Conservation (phyloP, 768 basidiomycete genomes). For the Symmetrospora coprosmae region DNA sequence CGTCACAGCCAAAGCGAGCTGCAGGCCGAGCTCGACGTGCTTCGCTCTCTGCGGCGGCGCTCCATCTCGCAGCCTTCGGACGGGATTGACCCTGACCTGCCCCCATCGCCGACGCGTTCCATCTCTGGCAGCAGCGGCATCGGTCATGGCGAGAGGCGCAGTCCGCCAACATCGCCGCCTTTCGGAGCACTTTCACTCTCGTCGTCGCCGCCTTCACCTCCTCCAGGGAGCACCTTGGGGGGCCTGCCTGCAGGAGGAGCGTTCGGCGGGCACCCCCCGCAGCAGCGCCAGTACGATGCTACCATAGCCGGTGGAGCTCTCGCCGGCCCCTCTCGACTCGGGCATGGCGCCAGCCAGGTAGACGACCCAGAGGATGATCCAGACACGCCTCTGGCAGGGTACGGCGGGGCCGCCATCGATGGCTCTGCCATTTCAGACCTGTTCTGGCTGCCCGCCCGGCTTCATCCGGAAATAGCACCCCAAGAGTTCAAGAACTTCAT, state of each 20-base stretch:
- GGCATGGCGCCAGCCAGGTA: conserved; percentile 18
- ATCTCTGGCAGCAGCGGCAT: conserved; percentile 24
- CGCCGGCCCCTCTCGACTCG: too few species aligned
- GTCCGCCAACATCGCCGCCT: too few species aligned
- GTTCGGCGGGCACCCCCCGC: too few species aligned
- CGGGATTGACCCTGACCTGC: conserved; percentile 32
- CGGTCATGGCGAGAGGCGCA: too few species aligned
- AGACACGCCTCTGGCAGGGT: conserved; percentile 10
- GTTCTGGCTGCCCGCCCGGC: conserved; percentile 94
- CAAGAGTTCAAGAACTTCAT: conserved; percentile 89
- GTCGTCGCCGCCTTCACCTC: too few species aligned
- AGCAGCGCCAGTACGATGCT: conserved; percentile 10
- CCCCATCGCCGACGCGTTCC: conserved; percentile 32
- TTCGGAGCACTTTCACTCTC: too few species aligned
- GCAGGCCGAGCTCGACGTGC: conserved; percentile 23
- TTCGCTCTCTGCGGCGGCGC: conserved; percentile 26
- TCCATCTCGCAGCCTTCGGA: conserved; percentile 30
- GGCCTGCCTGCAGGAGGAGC: too few species aligned
- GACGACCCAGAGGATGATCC: not conserved
- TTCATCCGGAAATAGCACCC: conserved; percentile 95
- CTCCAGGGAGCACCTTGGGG: too few species aligned
- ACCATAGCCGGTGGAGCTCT: too few species aligned
- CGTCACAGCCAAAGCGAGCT: conserved; percentile 21
- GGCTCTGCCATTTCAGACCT: conserved; percentile 48
- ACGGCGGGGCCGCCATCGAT: not conserved